Evolutionary conservation across 1,284 basidiomycete genomes (phyloP).

Genomic region (Apiotrichum gamsii): DNA sequence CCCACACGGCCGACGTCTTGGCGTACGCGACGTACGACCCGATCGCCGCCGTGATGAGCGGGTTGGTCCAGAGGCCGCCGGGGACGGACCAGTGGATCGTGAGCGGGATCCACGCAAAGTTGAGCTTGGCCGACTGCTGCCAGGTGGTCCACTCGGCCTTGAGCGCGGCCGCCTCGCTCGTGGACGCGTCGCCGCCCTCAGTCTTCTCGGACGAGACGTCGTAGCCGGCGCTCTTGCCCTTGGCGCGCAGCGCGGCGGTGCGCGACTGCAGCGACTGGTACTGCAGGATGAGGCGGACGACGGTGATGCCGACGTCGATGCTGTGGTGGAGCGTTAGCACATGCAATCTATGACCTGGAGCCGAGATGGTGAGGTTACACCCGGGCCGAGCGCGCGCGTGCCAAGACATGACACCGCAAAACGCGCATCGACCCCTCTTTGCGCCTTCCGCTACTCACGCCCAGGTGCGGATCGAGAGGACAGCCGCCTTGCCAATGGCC

Average conservation of each 20-base stretch:
- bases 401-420: too few relatives aligned
- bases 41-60: slow-evolving; percentile 30
- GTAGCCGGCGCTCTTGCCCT: slow-evolving; percentile 35
- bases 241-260: slow-evolving; percentile 17
- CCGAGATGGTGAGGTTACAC: too few relatives aligned
- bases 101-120: slow-evolving; percentile 43
- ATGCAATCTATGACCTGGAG: too few relatives aligned
- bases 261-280: slow-evolving; percentile 23
- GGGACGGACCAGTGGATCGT: slow-evolving; percentile 44
- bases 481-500: slow-evolving; percentile 1
- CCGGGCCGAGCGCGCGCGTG: too few relatives aligned
- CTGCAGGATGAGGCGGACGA: slow-evolving; percentile 26
- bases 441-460: slow-evolving; percentile 39
- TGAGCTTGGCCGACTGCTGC: slow-evolving; percentile 25
- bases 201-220: slow-evolving; percentile 24
- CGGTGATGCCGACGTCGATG: slow-evolving; percentile 37
- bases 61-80: slow-evolving; percentile 39
- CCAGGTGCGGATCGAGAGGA: slow-evolving; percentile 32
- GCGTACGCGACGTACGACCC: slow-evolving; percentile 18
- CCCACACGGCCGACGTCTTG: slow-evolving; percentile 14
- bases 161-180: slow-evolving; percentile 10
- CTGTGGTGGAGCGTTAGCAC: too few relatives aligned
- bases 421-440: too few relatives aligned
- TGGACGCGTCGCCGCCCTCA: slow-evolving; percentile 8
- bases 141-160: slow-evolving; percentile 30